A percentile compares a stretch with the other conserved stretches of the same genome.
phyloP scores from a whole-genome alignment of 805 yeast species.

The Sugiyamaella americana region DNA sequence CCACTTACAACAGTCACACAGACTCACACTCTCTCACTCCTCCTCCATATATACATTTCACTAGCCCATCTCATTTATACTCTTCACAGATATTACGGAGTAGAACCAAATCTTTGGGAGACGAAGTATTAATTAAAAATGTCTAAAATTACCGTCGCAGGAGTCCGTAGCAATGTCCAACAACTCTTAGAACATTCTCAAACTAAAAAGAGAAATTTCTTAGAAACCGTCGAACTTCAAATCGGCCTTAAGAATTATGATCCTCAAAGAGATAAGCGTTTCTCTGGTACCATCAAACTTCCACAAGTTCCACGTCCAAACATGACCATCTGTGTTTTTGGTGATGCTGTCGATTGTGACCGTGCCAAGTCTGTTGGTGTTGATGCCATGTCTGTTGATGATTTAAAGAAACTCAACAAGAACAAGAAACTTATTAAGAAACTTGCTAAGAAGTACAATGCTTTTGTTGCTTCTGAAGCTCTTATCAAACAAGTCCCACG shows the following conservation, averaged over 20 bases:
- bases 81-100: slow-evolving; percentile 1
- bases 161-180: slow-evolving; percentile 95
- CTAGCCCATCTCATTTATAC: neutral
- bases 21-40: neutral
- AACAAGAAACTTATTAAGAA: slow-evolving; percentile 99
- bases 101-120: slow-evolving; percentile 2
- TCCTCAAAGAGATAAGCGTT: slow-evolving; percentile 99
- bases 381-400: slow-evolving; percentile 99
- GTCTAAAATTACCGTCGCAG: slow-evolving; percentile 76
- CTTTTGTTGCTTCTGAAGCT: slow-evolving; percentile 98
- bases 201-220: slow-evolving; percentile 99
- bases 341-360: slow-evolving; percentile 99
- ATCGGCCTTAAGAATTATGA: slow-evolving; percentile 99
- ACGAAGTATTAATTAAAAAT: slow-evolving; percentile 22
- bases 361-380: slow-evolving; percentile 99
- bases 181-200: slow-evolving; percentile 82
- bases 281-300: slow-evolving; percentile 98
- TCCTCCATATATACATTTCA: neutral
- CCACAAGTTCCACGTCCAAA: slow-evolving; percentile 99
- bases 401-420: slow-evolving; percentile 99
- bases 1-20: neutral
- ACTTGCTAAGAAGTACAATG: slow-evolving; percentile 99
- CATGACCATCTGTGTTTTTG: slow-evolving; percentile 99
- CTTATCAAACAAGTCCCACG: slow-evolving; percentile 99
- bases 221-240: slow-evolving; percentile 99